Base-by-base conservation (phyloP, 164 flowering plant genomes). In the Aristolochia californica region DNA sequence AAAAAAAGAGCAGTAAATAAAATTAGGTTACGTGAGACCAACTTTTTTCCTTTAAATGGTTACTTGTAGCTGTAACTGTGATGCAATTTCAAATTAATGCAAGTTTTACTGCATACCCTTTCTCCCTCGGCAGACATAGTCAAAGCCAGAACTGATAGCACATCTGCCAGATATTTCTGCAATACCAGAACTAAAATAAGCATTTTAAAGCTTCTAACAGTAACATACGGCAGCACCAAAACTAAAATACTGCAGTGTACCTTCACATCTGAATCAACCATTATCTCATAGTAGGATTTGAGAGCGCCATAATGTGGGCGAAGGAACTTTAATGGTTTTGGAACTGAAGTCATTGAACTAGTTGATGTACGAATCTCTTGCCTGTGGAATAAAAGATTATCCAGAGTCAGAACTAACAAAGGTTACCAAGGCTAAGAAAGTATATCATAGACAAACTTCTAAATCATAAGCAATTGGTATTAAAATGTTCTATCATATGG, bases 121-220 rank as follows among this genome's bases (percentile, higher is more conserved):
- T 88, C 96, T 61, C 99, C 99, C 74, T 94, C 96, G 0, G 82
- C 96, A 45, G 99, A 85, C 99, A 94, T 90, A 8, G 99, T 94
- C 77, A 94, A 70, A 10, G 99, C 99, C 77, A 94, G 68, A 55
- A 94, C 96, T 17, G 99, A 94, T 4, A 94, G 91, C 61, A 94
- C 86, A 69, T 94, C 99, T 0, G 97, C 97, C 2, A 94, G 72
- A 56, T 80, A 78, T 76, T 77, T 84, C 99, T 94, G 87, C 75
- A 83, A 56, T 43, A 22, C 11, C 15, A 16, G 23, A 50, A 13
- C 13, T 1, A 50, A n/a, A 50, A 23, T 22, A 23, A 34, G 10
- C 4, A 34, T 34, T 34, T 34, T 34, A 12, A 34, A 34, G 7
- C 10, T 34, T 34, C 7, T 7, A 34, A 34, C 40, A 34, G 40